Evolutionary conservation across 2,329 filamentous ascomycete species (phyloP).

Genomic region (Bipolaris victoriae): DNA sequence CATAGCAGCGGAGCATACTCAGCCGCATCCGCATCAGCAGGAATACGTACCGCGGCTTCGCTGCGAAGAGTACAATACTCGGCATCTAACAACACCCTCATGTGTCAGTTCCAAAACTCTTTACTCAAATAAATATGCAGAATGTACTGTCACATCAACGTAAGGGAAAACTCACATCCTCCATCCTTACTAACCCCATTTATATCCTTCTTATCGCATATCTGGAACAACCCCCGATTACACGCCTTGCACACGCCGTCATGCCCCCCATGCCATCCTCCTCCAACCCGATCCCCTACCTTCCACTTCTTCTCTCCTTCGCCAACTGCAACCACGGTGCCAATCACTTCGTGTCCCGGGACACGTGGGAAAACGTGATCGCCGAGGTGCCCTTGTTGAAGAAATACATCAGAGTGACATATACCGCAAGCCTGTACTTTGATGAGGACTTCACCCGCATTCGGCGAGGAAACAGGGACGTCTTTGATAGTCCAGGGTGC

Average conservation of each 20-base stretch:
- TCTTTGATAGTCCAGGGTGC: slow-evolving; percentile 65
- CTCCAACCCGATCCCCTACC: slow-evolving; percentile 71
- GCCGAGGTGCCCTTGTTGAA: slow-evolving; percentile 36
- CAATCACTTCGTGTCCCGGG: slow-evolving; percentile 75
- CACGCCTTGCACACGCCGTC: slow-evolving; percentile 68
- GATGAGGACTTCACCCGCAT: slow-evolving; percentile 66
- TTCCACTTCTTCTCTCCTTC: slow-evolving; percentile 63
- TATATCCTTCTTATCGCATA: slow-evolving; percentile 66
- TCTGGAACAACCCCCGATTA: slow-evolving; percentile 68
- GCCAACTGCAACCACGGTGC: slow-evolving; percentile 68
- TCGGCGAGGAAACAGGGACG: slow-evolving; percentile 62
- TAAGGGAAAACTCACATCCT: slow-evolving; percentile 59
- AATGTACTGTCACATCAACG: background rate
- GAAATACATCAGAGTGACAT: slow-evolving; percentile 66
- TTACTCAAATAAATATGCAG: background rate
- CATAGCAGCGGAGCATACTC: slow-evolving; percentile 55
- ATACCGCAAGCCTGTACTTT: slow-evolving; percentile 76
- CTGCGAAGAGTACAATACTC: slow-evolving; percentile 67
- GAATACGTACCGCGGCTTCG: slow-evolving; percentile 65
- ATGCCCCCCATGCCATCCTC: slow-evolving; percentile 72
- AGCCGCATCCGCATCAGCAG: slow-evolving; percentile 55
- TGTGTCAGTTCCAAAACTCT: background rate
- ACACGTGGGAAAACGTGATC: slow-evolving; percentile 57
- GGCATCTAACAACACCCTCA: slow-evolving; percentile 48
- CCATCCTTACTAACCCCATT: slow-evolving; percentile 72